Conservation (phyloP, 1,284 basidiomycete genomes). For the Hypsizygus ulmarius region DNA sequence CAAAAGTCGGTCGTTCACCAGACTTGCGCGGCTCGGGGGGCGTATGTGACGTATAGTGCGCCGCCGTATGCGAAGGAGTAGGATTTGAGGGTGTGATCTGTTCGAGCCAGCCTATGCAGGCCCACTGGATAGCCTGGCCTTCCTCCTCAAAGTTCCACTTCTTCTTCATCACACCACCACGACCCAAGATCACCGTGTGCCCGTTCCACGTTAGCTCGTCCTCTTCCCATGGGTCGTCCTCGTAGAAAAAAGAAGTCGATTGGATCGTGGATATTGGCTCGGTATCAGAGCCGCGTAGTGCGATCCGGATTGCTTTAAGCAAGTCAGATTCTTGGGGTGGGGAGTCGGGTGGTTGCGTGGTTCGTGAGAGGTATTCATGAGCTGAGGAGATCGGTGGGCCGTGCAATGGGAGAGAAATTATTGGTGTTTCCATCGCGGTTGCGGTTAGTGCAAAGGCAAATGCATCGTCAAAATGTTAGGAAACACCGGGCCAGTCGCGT, state of each 20-base stretch:
- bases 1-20: slow-evolving; percentile 49
- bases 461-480: slow-evolving; percentile 6
- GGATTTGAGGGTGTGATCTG: slow-evolving; percentile 36
- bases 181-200: slow-evolving; percentile 63
- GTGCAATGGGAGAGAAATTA: slow-evolving; percentile 34
- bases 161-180: slow-evolving; percentile 68
- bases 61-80: slow-evolving; percentile 35
- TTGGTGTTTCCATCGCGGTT: slow-evolving; percentile 6
- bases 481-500: slow-evolving; percentile 4
- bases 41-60: slow-evolving; percentile 37
- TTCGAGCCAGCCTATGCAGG: slow-evolving; percentile 72
- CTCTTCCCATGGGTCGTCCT: slow-evolving; percentile 37
- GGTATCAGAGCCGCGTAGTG: slow-evolving; percentile 49
- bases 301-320: slow-evolving; percentile 48
- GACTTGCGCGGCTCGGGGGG: slow-evolving; percentile 24
- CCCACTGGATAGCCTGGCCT: slow-evolving; percentile 71
- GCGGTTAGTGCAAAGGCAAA: slow-evolving; percentile 1
- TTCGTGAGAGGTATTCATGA: slow-evolving; percentile 26
- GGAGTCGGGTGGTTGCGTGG: slow-evolving; percentile 14
- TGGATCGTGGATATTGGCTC: slow-evolving; percentile 36
- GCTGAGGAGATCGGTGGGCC: slow-evolving; percentile 33
- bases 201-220: slow-evolving; percentile 72
- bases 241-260: slow-evolving; percentile 35
- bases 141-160: slow-evolving; percentile 76
- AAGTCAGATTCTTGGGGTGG: slow-evolving; percentile 39